phyloP scores from a whole-genome alignment of 2,329 filamentous ascomycete genomes.

The Xylariomycetidae sp. region DNA sequence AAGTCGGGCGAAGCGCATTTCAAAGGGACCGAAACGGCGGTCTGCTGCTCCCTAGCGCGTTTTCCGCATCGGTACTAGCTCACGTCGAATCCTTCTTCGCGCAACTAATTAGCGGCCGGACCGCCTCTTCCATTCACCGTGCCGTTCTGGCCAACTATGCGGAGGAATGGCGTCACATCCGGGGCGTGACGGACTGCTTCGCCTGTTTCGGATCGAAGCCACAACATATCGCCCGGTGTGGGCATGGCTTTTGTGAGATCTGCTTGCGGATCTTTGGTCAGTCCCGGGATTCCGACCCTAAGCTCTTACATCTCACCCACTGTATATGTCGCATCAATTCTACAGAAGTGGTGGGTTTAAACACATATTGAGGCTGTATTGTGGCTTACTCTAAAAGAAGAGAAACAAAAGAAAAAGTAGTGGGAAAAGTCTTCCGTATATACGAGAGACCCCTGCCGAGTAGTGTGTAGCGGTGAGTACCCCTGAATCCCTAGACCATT shows the following conservation, averaged over 20 bases:
- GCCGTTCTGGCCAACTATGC: neutral
- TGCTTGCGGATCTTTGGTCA: neutral
- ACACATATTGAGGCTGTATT: no score
- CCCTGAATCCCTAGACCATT: no score
- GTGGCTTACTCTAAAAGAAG: no score
- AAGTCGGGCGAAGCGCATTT: neutral
- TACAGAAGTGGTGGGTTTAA: no score
- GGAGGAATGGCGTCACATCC: neutral
- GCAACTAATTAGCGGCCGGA: neutral
- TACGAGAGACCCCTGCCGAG: no score
- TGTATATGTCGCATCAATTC: no score
- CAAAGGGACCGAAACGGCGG: neutral
- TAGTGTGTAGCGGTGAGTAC: no score
- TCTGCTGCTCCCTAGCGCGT: no score
- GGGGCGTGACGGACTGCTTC: neutral
- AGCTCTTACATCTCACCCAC: neutral
- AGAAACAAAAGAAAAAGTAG: no score
- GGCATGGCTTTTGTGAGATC: neutral
- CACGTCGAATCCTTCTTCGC: neutral
- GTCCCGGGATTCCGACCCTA: neutral
- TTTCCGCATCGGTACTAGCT: neutral
- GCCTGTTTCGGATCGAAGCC: neutral
- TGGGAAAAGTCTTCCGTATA: no score
- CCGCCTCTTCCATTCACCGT: neutral
- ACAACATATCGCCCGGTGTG: neutral